Evolutionary conservation across 176 grass and related monocot species (phyloP), one percentile per base, ranked within the genome.

Genomic region (Lolium perenne): DNA sequence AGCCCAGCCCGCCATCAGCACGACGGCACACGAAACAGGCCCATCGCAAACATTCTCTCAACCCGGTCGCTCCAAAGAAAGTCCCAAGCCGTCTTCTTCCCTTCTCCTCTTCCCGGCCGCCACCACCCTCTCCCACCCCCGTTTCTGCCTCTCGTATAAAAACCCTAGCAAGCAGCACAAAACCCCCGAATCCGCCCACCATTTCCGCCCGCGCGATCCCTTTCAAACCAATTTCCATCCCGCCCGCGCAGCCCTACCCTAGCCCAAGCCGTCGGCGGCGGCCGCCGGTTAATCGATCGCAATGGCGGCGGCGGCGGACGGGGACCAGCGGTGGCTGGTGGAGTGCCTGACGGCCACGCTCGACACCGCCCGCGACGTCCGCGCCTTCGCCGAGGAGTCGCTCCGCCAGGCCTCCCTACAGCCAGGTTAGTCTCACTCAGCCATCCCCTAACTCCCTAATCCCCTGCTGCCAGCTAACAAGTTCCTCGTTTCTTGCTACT

Each of bases 301-400:
- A 47, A 66, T 83, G 72, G 67, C 80, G 50, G 70, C 77, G 71
- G 90, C 89, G 35, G 69, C 85, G 72, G 93, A 98, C 75, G 87
- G 83, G 9, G 96, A 98, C 86, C 96, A 95, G 93, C 86, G 91
- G 48, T 98, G 96, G 91, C 83, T 98, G 38, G 61, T 95, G 76
- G 96, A 98, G 8, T 95, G 93, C 86, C 86, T 98, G 68, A 82
- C 84, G 61, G 93, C 91, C 18, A 98, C 96, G 23, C 91, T 98
- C 29, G 91, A 98, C 75, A 98, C 93, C 26, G 89, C 84, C 58
- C 91, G 89, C 83, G 93, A 95, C 20, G 88, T 94, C 84, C 87
- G 96, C 38, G 89, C 90, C 93, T 94, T 88, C 78, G 96, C 96
- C 25, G 96, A 98, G 91, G 91, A 94, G 85, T 98, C 93, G 18